These are phyloP conservation scores for Microcyclospora pomicola DNA, from an alignment of 2,329 filamentous ascomycete genomes.

Conservation along the genomic window DNA sequence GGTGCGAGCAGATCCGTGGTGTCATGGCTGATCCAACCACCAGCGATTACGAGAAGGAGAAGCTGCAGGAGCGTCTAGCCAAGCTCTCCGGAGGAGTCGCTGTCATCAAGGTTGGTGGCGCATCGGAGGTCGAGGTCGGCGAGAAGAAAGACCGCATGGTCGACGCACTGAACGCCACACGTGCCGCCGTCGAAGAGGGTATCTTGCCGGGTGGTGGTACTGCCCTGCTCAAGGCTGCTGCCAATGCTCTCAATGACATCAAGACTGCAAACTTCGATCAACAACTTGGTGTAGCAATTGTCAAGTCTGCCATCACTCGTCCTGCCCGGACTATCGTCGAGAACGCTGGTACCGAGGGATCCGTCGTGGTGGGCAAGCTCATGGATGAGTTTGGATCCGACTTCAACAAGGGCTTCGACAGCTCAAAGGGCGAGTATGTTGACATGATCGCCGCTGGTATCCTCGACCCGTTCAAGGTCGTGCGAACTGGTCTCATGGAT, in stretches of 20 bases:
- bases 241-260: conserved; percentile 68
- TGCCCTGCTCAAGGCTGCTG: conserved; percentile 90
- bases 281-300: conserved; percentile 91
- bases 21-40: conserved; percentile 89
- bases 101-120: conserved; percentile 97
- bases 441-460: conserved; percentile 98
- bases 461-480: conserved; percentile 97
- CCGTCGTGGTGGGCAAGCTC: conserved; percentile 94
- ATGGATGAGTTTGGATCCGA: conserved; percentile 81
- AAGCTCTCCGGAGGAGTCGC: conserved; percentile 98
- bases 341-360: conserved; percentile 92
- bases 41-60: conserved; percentile 99
- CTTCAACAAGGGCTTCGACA: conserved; percentile 98
- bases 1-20: conserved; percentile 97
- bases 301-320: conserved; percentile 95
- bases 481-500: conserved; percentile 88
- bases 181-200: conserved; percentile 95
- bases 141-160: conserved; percentile 99
- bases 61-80: conserved; percentile 97
- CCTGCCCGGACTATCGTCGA: conserved; percentile 92
- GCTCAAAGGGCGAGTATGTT: conserved; percentile 91
- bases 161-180: conserved; percentile 93
- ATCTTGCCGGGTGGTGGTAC: conserved; percentile 98
- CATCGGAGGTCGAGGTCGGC: conserved; percentile 94
- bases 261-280: conserved; percentile 97